Evolutionary conservation across 495 filamentous ascomycete genomes (phyloP).

Genomic region (Pseudomonodictys pantanalensis): DNA sequence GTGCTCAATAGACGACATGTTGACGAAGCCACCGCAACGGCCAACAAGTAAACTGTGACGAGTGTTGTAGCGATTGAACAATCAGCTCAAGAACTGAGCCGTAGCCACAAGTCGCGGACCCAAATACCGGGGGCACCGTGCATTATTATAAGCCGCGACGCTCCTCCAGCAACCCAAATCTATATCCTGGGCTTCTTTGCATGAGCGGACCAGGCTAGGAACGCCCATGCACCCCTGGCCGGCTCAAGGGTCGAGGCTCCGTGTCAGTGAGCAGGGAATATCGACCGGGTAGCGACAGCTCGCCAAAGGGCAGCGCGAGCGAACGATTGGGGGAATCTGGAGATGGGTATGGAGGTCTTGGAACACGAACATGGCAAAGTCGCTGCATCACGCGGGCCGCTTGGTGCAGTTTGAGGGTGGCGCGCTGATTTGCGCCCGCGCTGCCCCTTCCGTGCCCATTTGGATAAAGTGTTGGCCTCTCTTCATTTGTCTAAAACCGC

Average conservation of each 20-base stretch:
- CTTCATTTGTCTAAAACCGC: background rate
- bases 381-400: slow-evolving; percentile 12
- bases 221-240: background rate
- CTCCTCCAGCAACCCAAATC: background rate
- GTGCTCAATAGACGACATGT: slow-evolving; percentile 7
- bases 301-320: slow-evolving; percentile 6
- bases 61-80: background rate
- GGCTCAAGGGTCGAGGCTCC: slow-evolving; percentile 1
- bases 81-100: slow-evolving; percentile 12
- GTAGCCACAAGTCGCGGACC: slow-evolving; percentile 8
- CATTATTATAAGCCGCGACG: slow-evolving; percentile 18
- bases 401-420: background rate
- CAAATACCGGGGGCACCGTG: slow-evolving; percentile 2
- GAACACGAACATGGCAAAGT: slow-evolving; percentile 6
- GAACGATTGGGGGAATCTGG: slow-evolving; percentile 30
- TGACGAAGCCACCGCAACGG: background rate
- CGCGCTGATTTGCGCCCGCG: background rate
- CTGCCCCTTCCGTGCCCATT: slow-evolving; percentile 17
- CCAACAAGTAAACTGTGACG: background rate
- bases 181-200: slow-evolving; percentile 18
- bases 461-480: slow-evolving; percentile 1
- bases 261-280: slow-evolving; percentile 10
- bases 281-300: slow-evolving; percentile 2
- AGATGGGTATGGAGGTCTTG: background rate
- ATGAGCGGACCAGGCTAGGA: slow-evolving; percentile 10